Evolutionary conservation across 495 filamentous ascomycete genomes (phyloP).

Genomic region (Terfezia boudieri): DNA sequence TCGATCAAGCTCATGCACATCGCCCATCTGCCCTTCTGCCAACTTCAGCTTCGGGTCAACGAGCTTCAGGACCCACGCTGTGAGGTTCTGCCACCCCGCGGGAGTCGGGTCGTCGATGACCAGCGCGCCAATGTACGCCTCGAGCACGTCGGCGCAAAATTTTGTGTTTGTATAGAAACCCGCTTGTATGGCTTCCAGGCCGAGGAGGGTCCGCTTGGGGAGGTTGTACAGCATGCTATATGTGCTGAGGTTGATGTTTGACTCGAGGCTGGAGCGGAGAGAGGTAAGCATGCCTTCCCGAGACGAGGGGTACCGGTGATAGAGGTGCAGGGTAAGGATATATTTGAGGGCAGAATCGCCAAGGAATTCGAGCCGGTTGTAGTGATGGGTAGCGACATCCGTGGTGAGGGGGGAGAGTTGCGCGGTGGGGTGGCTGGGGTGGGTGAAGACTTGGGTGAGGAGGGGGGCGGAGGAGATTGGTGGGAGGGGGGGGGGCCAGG

Average conservation of each 20-base stretch:
- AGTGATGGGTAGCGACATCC: slow-evolving; percentile 10
- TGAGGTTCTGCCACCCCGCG: slow-evolving; percentile 4
- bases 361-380: slow-evolving; percentile 36
- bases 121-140: slow-evolving; percentile 17
- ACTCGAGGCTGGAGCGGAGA: slow-evolving; percentile 18
- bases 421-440: slow-evolving; percentile 14
- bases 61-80: slow-evolving; percentile 9
- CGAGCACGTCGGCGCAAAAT: slow-evolving; percentile 16
- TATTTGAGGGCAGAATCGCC: slow-evolving; percentile 41
- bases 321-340: slow-evolving; percentile 32
- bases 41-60: slow-evolving; percentile 15
- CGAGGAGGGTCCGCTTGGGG: slow-evolving; percentile 7
- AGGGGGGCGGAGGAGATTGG: slow-evolving; percentile 6
- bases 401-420: slow-evolving; percentile 8
- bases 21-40: slow-evolving; percentile 5
- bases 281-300: slow-evolving; percentile 16
- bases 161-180: slow-evolving; percentile 3
- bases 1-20: slow-evolving; percentile 8
- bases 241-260: slow-evolving; percentile 11
- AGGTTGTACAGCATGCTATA: slow-evolving; percentile 15
- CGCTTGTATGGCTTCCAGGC: not conserved
- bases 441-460: slow-evolving; percentile 14
- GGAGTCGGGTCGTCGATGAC: slow-evolving; percentile 9
- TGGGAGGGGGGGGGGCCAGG: slow-evolving; percentile 16
- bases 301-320: slow-evolving; percentile 16